Conservation (phyloP, 2,329 filamentous ascomycete species). For the Penicillium frequentans region DNA sequence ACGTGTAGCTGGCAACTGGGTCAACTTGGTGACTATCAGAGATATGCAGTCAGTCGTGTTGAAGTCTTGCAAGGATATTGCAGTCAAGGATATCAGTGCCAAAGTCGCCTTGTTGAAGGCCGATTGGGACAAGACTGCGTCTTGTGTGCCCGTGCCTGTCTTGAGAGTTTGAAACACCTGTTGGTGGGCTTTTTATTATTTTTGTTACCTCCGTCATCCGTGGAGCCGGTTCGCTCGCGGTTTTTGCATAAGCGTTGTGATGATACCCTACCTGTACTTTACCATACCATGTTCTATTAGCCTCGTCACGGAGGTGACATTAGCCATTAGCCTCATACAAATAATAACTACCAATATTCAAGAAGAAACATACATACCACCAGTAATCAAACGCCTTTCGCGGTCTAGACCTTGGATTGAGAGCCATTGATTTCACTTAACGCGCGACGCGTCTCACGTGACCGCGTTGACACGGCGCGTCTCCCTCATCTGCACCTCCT, state of each 20-base stretch:
- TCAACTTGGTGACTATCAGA: slow-evolving; percentile 49
- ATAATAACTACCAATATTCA: slow-evolving; percentile 12
- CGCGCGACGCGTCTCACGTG: slow-evolving; percentile 40
- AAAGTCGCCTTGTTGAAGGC: slow-evolving; percentile 32
- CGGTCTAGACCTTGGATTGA: neutral
- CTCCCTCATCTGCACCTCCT: slow-evolving; percentile 8
- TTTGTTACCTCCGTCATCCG: slow-evolving; percentile 24
- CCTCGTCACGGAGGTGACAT: neutral
- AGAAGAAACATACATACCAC: neutral
- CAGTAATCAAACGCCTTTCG: neutral
- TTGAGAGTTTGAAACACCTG: slow-evolving; percentile 12
- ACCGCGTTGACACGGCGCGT: slow-evolving; percentile 27
- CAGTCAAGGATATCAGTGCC: slow-evolving; percentile 35
- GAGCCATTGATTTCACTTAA: slow-evolving; percentile 8
- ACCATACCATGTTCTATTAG: slow-evolving; percentile 9
- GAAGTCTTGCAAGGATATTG: slow-evolving; percentile 40
- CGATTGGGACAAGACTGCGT: slow-evolving; percentile 23
- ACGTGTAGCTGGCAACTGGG: slow-evolving; percentile 51
- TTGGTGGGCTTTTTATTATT: slow-evolving; percentile 8
- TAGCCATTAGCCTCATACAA: slow-evolving; percentile 5
- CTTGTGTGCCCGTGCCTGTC: slow-evolving; percentile 10
- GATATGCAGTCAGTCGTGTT: slow-evolving; percentile 49
- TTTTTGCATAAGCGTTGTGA: slow-evolving; percentile 27
- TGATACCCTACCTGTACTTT: slow-evolving; percentile 25
- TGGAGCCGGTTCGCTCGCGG: slow-evolving; percentile 25